phyloP scores from a whole-genome alignment of 306 rosid genomes.

The Malus asiatica region DNA sequence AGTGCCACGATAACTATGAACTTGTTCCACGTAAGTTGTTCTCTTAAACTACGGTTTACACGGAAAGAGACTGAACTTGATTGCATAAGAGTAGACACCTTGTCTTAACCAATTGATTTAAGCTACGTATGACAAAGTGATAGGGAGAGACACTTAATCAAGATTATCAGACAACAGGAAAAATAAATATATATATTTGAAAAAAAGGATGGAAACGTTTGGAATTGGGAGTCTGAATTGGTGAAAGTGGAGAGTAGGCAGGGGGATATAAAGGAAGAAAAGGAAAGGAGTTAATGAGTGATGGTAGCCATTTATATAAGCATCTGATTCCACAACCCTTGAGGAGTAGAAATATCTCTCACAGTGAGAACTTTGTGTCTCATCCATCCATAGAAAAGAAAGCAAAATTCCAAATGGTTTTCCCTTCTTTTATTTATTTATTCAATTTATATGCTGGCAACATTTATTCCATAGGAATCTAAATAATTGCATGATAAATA shows the following conservation, averaged over 20 bases:
- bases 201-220: not conserved
- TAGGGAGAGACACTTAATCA: not conserved
- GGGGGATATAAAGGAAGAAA: slow-evolving; percentile 26
- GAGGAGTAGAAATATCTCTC: slow-evolving; percentile 9
- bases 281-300: not conserved
- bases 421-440: not conserved
- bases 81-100: too few species aligned
- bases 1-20: too few species aligned
- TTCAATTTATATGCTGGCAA: slow-evolving; percentile 27
- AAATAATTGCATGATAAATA: slow-evolving; percentile 24
- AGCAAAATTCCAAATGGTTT: slow-evolving; percentile 42
- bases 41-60: too few species aligned
- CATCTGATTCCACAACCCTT: slow-evolving; percentile 52
- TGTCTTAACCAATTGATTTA: too few species aligned
- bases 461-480: slow-evolving; percentile 52
- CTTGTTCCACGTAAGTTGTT: too few species aligned
- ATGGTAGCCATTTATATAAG: slow-evolving; percentile 32
- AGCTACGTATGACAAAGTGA: not conserved
- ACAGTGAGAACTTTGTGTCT: not conserved
- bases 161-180: not conserved
- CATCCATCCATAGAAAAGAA: not conserved
- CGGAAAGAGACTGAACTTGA: too few species aligned
- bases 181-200: not conserved
- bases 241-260: slow-evolving; percentile 15
- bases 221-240: slow-evolving; percentile 7